phyloP scores from a whole-genome alignment of 164 flowering plant species.

The Piper longum region DNA sequence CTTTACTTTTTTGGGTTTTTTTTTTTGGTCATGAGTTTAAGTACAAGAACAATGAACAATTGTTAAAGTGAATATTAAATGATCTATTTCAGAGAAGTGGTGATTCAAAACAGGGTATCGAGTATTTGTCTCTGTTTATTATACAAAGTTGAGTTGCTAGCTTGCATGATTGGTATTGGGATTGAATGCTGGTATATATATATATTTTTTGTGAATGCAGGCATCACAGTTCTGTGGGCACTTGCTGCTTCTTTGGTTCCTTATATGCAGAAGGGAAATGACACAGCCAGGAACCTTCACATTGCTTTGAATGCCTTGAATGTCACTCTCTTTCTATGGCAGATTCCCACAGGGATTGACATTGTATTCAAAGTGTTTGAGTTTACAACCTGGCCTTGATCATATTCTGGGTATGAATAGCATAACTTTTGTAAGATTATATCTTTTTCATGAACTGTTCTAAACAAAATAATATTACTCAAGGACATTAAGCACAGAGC shows the following conservation, averaged over 20 bases:
- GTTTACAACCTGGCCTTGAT: constrained; percentile 81
- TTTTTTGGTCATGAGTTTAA: too few species aligned
- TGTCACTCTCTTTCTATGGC: constrained; percentile 66
- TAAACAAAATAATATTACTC: too few species aligned
- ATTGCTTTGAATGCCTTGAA: constrained; percentile 65
- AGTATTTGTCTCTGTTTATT: neutral
- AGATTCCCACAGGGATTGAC: constrained; percentile 85
- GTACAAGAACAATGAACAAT: too few species aligned
- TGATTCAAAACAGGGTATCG: too few species aligned
- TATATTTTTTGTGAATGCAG: constrained; percentile 20
- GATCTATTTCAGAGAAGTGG: too few species aligned
- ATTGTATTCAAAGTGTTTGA: constrained; percentile 76
- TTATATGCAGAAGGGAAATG: constrained; percentile 86
- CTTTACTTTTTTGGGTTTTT: too few species aligned
- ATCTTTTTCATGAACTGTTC: too few species aligned
- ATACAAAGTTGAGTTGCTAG: neutral
- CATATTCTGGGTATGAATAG: neutral
- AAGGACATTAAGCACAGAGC: too few species aligned
- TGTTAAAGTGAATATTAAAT: too few species aligned
- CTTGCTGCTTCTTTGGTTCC: constrained; percentile 93
- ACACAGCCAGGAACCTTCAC: constrained; percentile 87
- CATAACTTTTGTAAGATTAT: neutral
- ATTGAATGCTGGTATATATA: neutral
- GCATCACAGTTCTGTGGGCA: constrained; percentile 91
- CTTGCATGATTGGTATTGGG: neutral